These are phyloP conservation scores for Talaromyces sp. DNA, from an alignment of 2,329 filamentous ascomycete species.

Conservation along the genomic window DNA sequence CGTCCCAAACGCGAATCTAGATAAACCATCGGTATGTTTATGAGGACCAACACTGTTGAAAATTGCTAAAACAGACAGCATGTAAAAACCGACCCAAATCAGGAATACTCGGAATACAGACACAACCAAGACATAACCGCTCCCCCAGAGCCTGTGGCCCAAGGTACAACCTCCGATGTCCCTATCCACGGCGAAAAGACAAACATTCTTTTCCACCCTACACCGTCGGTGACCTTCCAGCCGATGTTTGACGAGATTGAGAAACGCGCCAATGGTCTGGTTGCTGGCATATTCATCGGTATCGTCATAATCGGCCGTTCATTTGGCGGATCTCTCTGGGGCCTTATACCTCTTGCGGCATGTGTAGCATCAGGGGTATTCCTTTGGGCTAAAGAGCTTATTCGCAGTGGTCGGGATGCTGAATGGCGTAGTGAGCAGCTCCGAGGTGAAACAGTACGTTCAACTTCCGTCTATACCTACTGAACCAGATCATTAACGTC, in stretches of 20 bases:
- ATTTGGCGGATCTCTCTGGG: conserved; percentile 74
- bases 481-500: background rate
- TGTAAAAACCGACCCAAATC: conserved; percentile 66
- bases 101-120: conserved; percentile 77
- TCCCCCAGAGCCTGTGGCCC: conserved; percentile 79
- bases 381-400: conserved; percentile 84
- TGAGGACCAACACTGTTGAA: background rate
- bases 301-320: conserved; percentile 75
- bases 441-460: conserved; percentile 68
- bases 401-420: conserved; percentile 73
- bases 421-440: conserved; percentile 88
- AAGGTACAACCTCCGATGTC: conserved; percentile 84
- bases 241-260: conserved; percentile 79
- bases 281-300: conserved; percentile 65
- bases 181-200: conserved; percentile 96
- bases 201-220: conserved; percentile 92
- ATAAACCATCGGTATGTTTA: conserved; percentile 60
- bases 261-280: conserved; percentile 67
- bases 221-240: conserved; percentile 82
- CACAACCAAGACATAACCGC: conserved; percentile 83
- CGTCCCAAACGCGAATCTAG: conserved; percentile 84
- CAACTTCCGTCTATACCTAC: background rate
- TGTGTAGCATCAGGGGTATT: conserved; percentile 76
- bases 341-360: conserved; percentile 68
- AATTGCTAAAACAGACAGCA: conserved; percentile 40